phyloP scores from a whole-genome alignment of 345 rosid species.

The Ricinus communis region DNA sequence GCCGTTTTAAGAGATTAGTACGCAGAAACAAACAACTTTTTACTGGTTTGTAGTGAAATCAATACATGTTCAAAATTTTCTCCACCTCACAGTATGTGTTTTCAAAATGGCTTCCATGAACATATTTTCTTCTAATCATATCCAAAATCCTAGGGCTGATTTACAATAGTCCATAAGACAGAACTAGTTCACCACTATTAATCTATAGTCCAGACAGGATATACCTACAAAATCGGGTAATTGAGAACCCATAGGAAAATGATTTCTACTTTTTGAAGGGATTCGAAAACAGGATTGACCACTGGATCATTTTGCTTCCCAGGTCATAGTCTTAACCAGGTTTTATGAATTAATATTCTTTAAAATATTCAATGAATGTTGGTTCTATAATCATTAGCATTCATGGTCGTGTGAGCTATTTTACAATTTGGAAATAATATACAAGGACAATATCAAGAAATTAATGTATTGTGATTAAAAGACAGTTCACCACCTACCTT shows the following conservation, averaged over 20 bases:
- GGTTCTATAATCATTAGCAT: not conserved
- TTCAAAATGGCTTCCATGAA: too few relatives aligned
- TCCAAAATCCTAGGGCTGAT: too few relatives aligned
- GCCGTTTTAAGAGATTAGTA: not conserved
- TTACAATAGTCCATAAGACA: too few relatives aligned
- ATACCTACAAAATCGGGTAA: not conserved
- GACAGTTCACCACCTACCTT: constrained; percentile 51
- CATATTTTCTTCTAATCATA: too few relatives aligned
- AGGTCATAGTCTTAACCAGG: not conserved
- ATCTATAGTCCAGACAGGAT: too few relatives aligned
- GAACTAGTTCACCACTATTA: too few relatives aligned
- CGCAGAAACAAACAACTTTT: too few relatives aligned
- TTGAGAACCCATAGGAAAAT: not conserved
- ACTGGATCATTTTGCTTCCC: not conserved
- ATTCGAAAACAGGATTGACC: not conserved
- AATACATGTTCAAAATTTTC: too few relatives aligned
- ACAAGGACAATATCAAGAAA: not conserved
- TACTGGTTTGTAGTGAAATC: too few relatives aligned
- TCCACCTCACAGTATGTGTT: too few relatives aligned
- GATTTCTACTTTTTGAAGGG: not conserved
- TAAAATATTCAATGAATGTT: not conserved
- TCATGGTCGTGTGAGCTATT: not conserved
- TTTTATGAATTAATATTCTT: not conserved
- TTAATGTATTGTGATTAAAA: constrained; percentile 1
- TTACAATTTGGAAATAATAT: not conserved